A percentile compares a stretch with the other conserved stretches of the same genome.
phyloP scores from a whole-genome alignment of 331 rosid species.

The Prunus yedoensis region DNA sequence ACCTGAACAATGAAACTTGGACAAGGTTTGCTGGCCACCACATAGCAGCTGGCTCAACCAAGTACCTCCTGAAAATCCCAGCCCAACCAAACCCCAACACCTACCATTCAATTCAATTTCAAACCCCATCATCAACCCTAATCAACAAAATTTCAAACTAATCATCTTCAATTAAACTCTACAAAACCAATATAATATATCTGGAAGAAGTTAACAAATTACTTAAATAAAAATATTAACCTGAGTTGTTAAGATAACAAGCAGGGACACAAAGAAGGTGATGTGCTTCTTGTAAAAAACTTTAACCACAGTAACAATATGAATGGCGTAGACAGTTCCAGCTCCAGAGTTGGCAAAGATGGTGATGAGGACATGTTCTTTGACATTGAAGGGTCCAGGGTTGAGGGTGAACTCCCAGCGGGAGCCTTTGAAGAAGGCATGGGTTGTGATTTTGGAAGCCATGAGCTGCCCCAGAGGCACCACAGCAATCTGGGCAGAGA shows the following conservation, averaged over 20 bases:
- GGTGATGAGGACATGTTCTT: conserved; percentile 88
- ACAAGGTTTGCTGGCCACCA: conserved; percentile 99
- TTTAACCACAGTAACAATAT: conserved; percentile 70
- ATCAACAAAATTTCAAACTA: not conserved
- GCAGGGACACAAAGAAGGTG: conserved; percentile 63
- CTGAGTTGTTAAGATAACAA: conserved; percentile 81
- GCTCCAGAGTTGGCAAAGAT: conserved; percentile 94
- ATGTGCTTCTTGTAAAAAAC: conserved; percentile 52
- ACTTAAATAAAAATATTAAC: conserved; percentile 20
- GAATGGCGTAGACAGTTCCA: conserved; percentile 84
- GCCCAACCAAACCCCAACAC: conserved; percentile 98
- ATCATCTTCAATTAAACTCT: not conserved
- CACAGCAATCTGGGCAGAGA: conserved; percentile 88
- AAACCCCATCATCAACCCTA: conserved; percentile 13
- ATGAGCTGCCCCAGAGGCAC: conserved; percentile 84
- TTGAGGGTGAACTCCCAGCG: conserved; percentile 61
- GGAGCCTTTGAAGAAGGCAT: conserved; percentile 49
- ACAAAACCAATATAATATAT: too few species aligned
- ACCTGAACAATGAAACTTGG: conserved; percentile 96
- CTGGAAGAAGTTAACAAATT: not conserved
- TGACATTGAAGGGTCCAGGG: conserved; percentile 91
- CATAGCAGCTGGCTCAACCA: conserved; percentile 97
- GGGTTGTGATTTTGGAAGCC: conserved; percentile 58
- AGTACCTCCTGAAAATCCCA: conserved; percentile 74
- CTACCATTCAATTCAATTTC: conserved; percentile 39